phyloP scores from a whole-genome alignment of 208 protist genomes.

The Trypanosoma congolense region DNA sequence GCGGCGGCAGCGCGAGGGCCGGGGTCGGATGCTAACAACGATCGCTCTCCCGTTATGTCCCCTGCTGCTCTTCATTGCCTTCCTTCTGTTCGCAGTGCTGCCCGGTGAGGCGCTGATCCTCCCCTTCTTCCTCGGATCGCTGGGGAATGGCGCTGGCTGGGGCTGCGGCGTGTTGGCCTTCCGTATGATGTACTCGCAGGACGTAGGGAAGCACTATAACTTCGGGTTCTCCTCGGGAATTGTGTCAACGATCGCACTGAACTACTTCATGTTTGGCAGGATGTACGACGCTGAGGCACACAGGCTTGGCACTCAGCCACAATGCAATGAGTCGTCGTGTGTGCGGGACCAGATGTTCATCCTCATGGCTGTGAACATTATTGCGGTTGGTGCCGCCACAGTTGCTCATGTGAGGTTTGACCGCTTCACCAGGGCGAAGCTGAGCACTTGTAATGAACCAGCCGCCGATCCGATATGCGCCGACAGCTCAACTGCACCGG shows the following conservation, averaged over 20 bases:
- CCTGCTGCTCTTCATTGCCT: slow-evolving; percentile 31
- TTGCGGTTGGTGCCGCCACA: slow-evolving; percentile 27
- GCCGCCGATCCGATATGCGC: background rate
- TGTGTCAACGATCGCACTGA: slow-evolving; percentile 63
- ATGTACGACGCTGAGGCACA: slow-evolving; percentile 60
- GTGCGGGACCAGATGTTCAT: slow-evolving; percentile 67
- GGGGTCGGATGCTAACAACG: slow-evolving; percentile 37
- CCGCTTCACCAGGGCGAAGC: slow-evolving; percentile 25
- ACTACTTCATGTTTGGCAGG: slow-evolving; percentile 77
- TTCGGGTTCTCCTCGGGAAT: slow-evolving; percentile 67
- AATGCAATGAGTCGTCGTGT: slow-evolving; percentile 46
- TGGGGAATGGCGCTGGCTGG: slow-evolving; percentile 66
- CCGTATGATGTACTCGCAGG: slow-evolving; percentile 64
- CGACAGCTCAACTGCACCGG: slow-evolving; percentile 4
- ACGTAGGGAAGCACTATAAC: slow-evolving; percentile 85
- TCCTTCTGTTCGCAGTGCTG: slow-evolving; percentile 57
- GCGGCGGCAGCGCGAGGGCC: slow-evolving; percentile 19
- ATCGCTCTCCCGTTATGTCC: slow-evolving; percentile 41
- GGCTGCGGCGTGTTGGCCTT: slow-evolving; percentile 42
- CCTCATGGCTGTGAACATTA: slow-evolving; percentile 60
- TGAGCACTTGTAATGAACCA: background rate
- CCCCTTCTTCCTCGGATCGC: slow-evolving; percentile 50
- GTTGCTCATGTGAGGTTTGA: slow-evolving; percentile 52
- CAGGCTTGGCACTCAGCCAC: slow-evolving; percentile 20
- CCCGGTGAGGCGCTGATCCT: slow-evolving; percentile 43